Percentiles rank a stretch among this genome's conserved stretches.
phyloP scores from a whole-genome alignment of 345 rosid species.

The Arabidopsis suecica region DNA sequence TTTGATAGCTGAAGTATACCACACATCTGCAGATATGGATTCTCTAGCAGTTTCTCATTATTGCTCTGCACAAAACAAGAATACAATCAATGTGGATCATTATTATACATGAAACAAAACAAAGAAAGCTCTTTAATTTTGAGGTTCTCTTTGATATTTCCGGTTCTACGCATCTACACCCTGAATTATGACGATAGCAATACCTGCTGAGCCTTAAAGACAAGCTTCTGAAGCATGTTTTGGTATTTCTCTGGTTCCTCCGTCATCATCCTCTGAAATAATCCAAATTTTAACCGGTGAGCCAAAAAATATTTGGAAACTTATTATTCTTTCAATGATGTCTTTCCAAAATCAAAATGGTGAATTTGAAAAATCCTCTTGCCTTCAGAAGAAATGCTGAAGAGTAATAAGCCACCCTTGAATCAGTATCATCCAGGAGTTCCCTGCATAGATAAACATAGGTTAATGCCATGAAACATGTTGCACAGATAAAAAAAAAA shows the following conservation, averaged over 20 bases:
- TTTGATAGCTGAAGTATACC: conserved; percentile 93
- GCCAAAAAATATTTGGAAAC: conserved; percentile 16
- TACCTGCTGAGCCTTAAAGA: conserved; percentile 98
- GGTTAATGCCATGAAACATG: conserved; percentile 36
- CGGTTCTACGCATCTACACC: not conserved
- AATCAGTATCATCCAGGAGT: conserved; percentile 94
- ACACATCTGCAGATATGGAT: conserved; percentile 97
- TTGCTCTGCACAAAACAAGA: conserved; percentile 69
- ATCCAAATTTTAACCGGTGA: conserved; percentile 30
- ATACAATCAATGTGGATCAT: conserved; percentile 3
- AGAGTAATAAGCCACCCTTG: conserved; percentile 96
- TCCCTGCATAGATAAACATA: conserved; percentile 56
- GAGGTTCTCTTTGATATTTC: not conserved
- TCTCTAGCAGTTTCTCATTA: conserved; percentile 93
- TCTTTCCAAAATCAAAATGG: conserved; percentile 17
- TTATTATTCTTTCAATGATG: conserved; percentile 5
- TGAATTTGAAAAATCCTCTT: conserved; percentile 45
- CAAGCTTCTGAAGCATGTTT: conserved; percentile 92
- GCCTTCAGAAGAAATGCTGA: conserved; percentile 96
- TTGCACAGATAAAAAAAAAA: conserved; percentile 21
- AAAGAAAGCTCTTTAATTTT: not conserved
- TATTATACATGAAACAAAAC: conserved; percentile 15
- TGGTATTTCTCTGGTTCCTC: conserved; percentile 94
- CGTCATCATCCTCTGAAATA: conserved; percentile 97
- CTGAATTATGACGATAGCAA: not conserved